A percentile compares a stretch with the other conserved stretches of the same genome.
phyloP scores from a whole-genome alignment of 805 yeast genomes.

The Ogataea nitratoaversa region DNA sequence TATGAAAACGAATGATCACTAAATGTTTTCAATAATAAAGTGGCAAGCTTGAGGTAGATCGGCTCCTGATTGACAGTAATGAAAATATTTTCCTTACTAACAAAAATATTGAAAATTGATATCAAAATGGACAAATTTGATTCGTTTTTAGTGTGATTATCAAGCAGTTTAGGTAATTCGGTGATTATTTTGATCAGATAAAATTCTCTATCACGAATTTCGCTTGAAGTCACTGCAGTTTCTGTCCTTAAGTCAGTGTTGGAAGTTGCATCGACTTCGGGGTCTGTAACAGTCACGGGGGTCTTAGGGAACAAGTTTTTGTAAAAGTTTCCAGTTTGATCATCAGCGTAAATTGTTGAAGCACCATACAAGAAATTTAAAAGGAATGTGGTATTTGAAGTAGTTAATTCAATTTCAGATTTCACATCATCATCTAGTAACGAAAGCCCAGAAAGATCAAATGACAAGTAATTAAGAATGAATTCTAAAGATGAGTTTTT shows the following conservation, averaged over 20 bases:
- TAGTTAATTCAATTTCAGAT: conserved; percentile 18
- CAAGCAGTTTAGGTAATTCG: conserved; percentile 17
- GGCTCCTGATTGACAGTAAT: conserved; percentile 12
- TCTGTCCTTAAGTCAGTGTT: conserved; percentile 3
- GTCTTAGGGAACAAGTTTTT: conserved; percentile 16
- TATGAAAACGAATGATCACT: conserved; percentile 17
- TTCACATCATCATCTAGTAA: conserved; percentile 30
- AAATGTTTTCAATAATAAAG: conserved; percentile 16
- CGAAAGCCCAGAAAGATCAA: conserved; percentile 39
- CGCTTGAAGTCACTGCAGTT: conserved; percentile 5
- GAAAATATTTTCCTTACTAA: conserved; percentile 14
- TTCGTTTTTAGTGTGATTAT: conserved; percentile 8
- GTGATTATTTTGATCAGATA: conserved; percentile 15
- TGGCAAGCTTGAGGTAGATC: conserved; percentile 7
- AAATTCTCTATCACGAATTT: conserved; percentile 13
- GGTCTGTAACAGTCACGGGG: conserved; percentile 11
- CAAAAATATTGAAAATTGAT: conserved; percentile 11
- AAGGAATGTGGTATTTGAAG: conserved; percentile 29
- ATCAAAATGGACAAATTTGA: conserved; percentile 9
- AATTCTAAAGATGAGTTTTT: conserved; percentile 34
- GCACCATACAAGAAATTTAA: conserved; percentile 41
- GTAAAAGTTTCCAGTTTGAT: conserved; percentile 15
- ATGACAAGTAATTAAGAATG: conserved; percentile 37
- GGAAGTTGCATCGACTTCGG: conserved; percentile 3
- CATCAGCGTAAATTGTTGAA: conserved; percentile 27